Conservation (phyloP, 2,329 filamentous ascomycete species). For the Penicillium sp. region DNA sequence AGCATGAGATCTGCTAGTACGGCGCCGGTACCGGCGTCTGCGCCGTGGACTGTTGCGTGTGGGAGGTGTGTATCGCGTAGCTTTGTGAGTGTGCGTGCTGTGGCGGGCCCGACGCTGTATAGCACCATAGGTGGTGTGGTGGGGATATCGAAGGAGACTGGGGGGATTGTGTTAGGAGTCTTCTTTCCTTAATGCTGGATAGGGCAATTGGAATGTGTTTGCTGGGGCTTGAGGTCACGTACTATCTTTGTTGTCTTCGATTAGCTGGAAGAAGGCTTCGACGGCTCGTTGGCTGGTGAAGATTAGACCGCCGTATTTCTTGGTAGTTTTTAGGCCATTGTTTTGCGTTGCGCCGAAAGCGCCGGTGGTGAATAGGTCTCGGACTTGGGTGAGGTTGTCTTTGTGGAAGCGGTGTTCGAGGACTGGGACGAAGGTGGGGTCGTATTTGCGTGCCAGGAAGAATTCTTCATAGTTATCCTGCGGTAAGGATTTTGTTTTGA, state of each 20-base stretch:
- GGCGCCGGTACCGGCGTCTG: slow-evolving; percentile 82
- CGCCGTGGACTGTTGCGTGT: slow-evolving; percentile 66
- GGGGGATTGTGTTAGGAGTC: neutral
- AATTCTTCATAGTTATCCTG: slow-evolving; percentile 48
- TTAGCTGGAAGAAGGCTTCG: slow-evolving; percentile 44
- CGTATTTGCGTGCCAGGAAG: slow-evolving; percentile 38
- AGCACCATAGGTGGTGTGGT: slow-evolving; percentile 29
- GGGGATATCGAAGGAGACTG: neutral
- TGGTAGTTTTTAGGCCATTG: neutral
- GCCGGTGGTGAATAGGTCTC: slow-evolving; percentile 38
- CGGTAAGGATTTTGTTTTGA: slow-evolving; percentile 49
- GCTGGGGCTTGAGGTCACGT: slow-evolving; percentile 13
- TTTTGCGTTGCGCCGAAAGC: slow-evolving; percentile 18
- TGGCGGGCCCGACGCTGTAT: slow-evolving; percentile 53
- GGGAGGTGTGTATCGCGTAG: slow-evolving; percentile 47
- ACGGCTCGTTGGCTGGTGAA: slow-evolving; percentile 53
- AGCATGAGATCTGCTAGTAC: slow-evolving; percentile 75
- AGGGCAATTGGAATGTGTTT: neutral
- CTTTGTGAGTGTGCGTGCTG: slow-evolving; percentile 63
- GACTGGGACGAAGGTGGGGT: slow-evolving; percentile 47
- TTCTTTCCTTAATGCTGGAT: too few relatives aligned
- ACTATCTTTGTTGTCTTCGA: slow-evolving; percentile 32
- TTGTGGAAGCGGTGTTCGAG: slow-evolving; percentile 45
- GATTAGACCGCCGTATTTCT: slow-evolving; percentile 48
- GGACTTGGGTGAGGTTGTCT: slow-evolving; percentile 36